Conservation (phyloP, 1,284 basidiomycete species). For the Rhodotorula mucilaginosa region DNA sequence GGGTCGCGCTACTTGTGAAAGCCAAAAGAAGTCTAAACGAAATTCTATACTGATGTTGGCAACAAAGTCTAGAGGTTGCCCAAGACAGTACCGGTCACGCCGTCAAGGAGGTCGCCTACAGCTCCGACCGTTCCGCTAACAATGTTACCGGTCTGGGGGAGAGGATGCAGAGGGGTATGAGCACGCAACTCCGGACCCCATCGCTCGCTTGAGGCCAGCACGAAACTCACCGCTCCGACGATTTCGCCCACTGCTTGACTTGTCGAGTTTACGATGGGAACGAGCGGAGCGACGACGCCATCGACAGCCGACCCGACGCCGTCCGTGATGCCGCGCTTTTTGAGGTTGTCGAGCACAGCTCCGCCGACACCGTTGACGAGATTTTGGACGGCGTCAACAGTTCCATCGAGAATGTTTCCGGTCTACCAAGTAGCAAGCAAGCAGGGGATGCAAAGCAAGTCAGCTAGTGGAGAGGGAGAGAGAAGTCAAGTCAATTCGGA, state of each 20-base stretch:
- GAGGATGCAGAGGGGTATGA: neutral
- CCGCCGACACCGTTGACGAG: neutral
- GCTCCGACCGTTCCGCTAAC: neutral
- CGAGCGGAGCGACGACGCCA: neutral
- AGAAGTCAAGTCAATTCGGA: too few relatives aligned
- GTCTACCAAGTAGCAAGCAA: neutral
- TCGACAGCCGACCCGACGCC: neutral
- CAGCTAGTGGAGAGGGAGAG: too few relatives aligned
- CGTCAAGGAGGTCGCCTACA: neutral
- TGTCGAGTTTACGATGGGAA: neutral
- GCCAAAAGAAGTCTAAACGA: too few relatives aligned
- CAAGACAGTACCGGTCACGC: neutral
- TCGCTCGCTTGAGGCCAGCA: too few relatives aligned
- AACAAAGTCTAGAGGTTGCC: neutral
- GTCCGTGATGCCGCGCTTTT: neutral
- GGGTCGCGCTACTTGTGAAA: too few relatives aligned
- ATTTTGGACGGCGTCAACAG: too few relatives aligned
- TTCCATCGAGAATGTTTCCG: neutral
- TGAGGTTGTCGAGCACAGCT: neutral
- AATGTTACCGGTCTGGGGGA: neutral
- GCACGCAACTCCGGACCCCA: neutral
- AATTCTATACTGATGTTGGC: too few relatives aligned
- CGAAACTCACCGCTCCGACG: neutral
- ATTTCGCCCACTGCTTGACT: neutral
- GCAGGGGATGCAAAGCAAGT: neutral